Evolutionary conservation across 306 rosid species (phyloP).

Genomic region (Trichosanthes truncata): DNA sequence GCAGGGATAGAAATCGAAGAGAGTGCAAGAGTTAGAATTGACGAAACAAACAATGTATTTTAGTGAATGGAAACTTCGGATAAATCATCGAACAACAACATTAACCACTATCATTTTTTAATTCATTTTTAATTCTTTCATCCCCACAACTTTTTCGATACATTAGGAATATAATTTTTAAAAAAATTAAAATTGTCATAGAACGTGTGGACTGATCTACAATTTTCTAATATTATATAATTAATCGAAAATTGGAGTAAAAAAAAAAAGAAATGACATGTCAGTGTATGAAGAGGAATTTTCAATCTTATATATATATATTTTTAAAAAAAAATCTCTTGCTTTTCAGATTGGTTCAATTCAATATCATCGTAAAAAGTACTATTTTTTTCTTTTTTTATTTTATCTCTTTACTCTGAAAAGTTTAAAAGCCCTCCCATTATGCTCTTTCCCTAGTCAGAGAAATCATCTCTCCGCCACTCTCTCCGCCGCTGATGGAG

Average conservation of each 20-base stretch:
- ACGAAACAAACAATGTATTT: neutral
- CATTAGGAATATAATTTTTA: neutral
- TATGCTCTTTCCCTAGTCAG: slow-evolving; percentile 9
- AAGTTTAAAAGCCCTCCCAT: slow-evolving; percentile 26
- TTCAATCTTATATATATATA: neutral
- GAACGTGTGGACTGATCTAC: neutral
- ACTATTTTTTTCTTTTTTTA: neutral
- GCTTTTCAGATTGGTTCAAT: neutral
- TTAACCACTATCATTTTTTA: neutral
- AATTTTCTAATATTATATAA: neutral
- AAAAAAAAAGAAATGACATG: neutral
- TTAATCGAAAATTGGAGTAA: neutral
- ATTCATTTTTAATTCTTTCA: neutral
- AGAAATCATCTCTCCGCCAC: slow-evolving; percentile 4
- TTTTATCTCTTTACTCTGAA: slow-evolving; percentile 7
- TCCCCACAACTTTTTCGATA: neutral
- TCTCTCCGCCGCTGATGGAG: slow-evolving; percentile 23
- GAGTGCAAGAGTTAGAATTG: no score
- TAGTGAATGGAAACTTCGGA: neutral
- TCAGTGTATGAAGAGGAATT: neutral
- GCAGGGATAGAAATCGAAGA: no score
- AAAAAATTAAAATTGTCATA: neutral
- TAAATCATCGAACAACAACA: neutral
- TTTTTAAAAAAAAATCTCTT: neutral
- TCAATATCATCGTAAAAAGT: neutral